Evolutionary conservation across 2,329 filamentous ascomycete species (phyloP).

Genomic region (Sclerotinia borealis): DNA sequence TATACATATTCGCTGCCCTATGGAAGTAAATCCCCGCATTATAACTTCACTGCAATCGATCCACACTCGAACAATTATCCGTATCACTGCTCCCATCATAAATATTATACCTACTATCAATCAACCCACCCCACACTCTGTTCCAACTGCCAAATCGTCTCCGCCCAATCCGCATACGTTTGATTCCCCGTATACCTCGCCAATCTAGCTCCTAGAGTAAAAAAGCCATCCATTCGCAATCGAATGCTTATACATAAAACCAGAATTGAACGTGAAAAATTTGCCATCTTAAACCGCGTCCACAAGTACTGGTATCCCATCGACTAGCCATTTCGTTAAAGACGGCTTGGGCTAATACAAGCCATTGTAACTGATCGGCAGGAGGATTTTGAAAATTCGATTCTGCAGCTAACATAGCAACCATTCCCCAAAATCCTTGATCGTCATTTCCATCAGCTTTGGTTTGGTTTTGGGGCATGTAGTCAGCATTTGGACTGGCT

Average conservation of each 20-base stretch:
- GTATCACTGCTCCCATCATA: conserved; percentile 55
- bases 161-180: conserved; percentile 73
- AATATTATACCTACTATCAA: conserved; percentile 48
- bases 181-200: conserved; percentile 70
- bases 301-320: conserved; percentile 64
- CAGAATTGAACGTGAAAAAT: conserved; percentile 78
- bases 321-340: conserved; percentile 71
- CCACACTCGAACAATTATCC: conserved; percentile 51
- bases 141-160: conserved; percentile 68
- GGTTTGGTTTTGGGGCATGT: conserved; percentile 70
- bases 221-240: conserved; percentile 58
- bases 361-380: conserved; percentile 52
- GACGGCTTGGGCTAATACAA: conserved; percentile 68
- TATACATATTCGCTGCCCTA: conserved; percentile 44
- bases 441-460: conserved; percentile 60
- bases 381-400: conserved; percentile 54
- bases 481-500: conserved; percentile 63
- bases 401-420: conserved; percentile 65
- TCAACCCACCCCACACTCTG: conserved; percentile 47
- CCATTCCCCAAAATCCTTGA: conserved; percentile 66
- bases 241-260: conserved; percentile 70
- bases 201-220: conserved; percentile 57
- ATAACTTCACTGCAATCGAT: conserved; percentile 63
- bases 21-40: conserved; percentile 63
- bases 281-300: conserved; percentile 75